Percentiles rank a stretch among this genome's conserved stretches.
Evolutionary conservation across 2,329 filamentous ascomycete species (phyloP).

Genomic region (Exophiala sp.): DNA sequence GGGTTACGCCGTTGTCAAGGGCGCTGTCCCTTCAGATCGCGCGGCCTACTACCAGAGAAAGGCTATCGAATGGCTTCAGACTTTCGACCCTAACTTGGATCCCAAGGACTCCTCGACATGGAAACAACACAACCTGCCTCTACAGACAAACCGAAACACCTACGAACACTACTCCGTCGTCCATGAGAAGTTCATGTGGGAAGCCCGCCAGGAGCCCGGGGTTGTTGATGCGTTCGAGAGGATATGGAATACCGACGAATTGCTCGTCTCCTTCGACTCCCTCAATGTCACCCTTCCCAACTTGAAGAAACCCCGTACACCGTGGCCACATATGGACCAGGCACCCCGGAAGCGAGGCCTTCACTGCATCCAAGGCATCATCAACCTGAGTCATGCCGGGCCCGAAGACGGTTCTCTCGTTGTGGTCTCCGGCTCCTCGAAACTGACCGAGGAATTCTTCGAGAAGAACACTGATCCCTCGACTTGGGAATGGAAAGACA

Average conservation of each 20-base stretch:
- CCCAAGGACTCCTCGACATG: not conserved
- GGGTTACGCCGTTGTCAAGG: not conserved
- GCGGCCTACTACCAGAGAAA: not conserved
- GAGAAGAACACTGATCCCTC: conserved; percentile 35
- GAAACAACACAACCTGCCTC: not conserved
- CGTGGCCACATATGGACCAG: conserved; percentile 48
- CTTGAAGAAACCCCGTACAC: conserved; percentile 31
- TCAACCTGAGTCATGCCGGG: conserved; percentile 46
- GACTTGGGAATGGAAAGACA: conserved; percentile 37
- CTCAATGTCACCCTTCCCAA: conserved; percentile 48
- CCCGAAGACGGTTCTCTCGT: conserved; percentile 48
- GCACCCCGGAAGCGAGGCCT: conserved; percentile 7
- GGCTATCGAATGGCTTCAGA: not conserved
- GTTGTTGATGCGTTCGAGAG: conserved; percentile 42
- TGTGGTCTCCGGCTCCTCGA: conserved; percentile 43
- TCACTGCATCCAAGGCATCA: conserved; percentile 40
- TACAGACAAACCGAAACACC: not conserved
- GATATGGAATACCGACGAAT: conserved; percentile 37
- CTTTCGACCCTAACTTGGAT: not conserved
- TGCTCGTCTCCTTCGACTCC: conserved; percentile 30
- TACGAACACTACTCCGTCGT: not conserved
- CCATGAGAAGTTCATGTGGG: not conserved
- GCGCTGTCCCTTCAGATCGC: not conserved
- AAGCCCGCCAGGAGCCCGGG: conserved; percentile 26
- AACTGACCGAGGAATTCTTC: conserved; percentile 47